Base-by-base conservation (phyloP, 1,284 basidiomycete species). In the Cryptococcus neoformans region DNA sequence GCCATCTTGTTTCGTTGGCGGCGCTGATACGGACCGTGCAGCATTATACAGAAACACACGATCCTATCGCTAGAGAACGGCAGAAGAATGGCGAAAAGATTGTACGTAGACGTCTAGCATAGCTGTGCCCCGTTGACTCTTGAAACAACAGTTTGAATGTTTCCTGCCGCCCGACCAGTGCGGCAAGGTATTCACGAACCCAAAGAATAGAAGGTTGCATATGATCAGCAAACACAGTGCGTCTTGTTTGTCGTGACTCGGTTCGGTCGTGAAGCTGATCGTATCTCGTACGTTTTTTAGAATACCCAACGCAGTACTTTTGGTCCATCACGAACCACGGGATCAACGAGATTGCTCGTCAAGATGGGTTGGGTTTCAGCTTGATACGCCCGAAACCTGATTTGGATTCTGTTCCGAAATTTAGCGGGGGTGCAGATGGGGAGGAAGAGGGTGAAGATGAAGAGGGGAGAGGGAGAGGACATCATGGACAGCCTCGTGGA, bases 291-390 rank as follows among this genome's bases (percentile, higher is more conserved):
- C 16, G 34, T 35, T 37, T 17, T 9, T 17, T 55, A 75, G 73
- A 67, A 44, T 95, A 88, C 68, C 92, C 92, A 1, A 87, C 87
- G 71, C 83, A 91, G 65, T 94, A 87, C 75, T 93, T 90, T 76
- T 94, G 93, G 73, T 83, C 86, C 21, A 86, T 94, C 45, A 91
- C 89, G 8, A 90, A 92, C 73, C 90, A 89, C 72, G 91, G 91
- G 69, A 46, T 75, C 54, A 75, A 75, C 56, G 63, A 61, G 14
- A 67, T 75, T 34, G 62, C 65, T 7, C 59, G 67, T 37, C 58
- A 67, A 52, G 72, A 75, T 37, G 73, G 73, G 6, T 60, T 72
- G 0, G 70, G 66, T 1, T 63, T 65, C 12, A 65, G 62, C 17
- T 56, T 75, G 12, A 71, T 75, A 44, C 62, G 73, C 12, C 72